Base-by-base conservation (phyloP, 2,329 filamentous ascomycete species). In the Hypoxylon sp. region DNA sequence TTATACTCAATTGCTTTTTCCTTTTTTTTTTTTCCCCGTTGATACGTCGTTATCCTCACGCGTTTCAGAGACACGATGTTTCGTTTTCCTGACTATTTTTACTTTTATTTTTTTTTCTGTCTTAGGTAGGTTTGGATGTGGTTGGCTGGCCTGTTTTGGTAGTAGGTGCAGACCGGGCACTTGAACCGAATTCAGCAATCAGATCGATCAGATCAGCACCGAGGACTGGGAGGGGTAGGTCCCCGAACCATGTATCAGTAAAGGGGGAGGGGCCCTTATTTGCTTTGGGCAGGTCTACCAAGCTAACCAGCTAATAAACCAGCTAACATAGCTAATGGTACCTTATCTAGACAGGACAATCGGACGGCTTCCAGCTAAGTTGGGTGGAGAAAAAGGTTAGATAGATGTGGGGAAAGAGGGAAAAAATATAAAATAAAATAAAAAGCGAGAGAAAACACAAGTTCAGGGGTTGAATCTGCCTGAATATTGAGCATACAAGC, bases 151-250 rank as follows among this genome's bases (percentile, higher is more conserved):
- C 48, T 19, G 54, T 63, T 57, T 60, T 46, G 60, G 61, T 67
- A 22, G 35, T 65, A 65, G 65, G 68, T 65, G 19, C 48, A 65
- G 57, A 33, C 52, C 35, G 51, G 48, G 22, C 52, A 52, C 44
- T 57, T 57, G 57, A 53, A 35, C 59, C 55, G 63, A 59, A 70
- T 70, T 50, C 60, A 67, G 64, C 64, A 70, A 70, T 67, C 53
- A 68, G 68, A 70, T 70, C 68, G 68, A 64, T 56, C 68, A 56
- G 64, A 67, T 64, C 60, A 70, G 48, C 61, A 11, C 14, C 63
- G 42, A 53, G 31, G 44, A 47, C 24, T 35, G 58, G 61, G 68
- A 68, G 65, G 65, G 68, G 68, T 47, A 68, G 24, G 62, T 65
- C 63, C 65, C 59, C 46, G 48, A 51, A 26, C 47, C 59, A 59